Percentiles rank a stretch among this genome's conserved stretches.
Conservation (phyloP, 1,139 yeast genomes). For the Yamadazyma sp. region DNA sequence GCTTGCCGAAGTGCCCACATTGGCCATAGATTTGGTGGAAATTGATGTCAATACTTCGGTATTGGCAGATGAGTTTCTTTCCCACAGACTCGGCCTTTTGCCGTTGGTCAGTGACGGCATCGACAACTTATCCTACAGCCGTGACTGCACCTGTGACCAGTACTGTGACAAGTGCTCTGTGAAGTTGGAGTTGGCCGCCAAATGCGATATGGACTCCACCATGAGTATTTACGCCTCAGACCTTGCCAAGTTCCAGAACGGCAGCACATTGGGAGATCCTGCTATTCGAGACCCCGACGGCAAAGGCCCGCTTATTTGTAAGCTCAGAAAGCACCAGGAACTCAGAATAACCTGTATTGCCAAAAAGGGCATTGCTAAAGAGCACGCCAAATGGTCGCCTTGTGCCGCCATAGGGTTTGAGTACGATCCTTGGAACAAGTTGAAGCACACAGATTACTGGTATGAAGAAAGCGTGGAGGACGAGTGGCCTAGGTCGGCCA, state of each 20-base stretch:
- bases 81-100: slow-evolving; percentile 89
- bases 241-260: slow-evolving; percentile 55
- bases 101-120: slow-evolving; percentile 86
- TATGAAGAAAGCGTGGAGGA: slow-evolving; percentile 82
- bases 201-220: slow-evolving; percentile 84
- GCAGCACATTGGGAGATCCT: slow-evolving; percentile 70
- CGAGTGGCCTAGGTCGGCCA: slow-evolving; percentile 91
- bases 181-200: slow-evolving; percentile 78
- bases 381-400: slow-evolving; percentile 98
- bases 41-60: slow-evolving; percentile 92
- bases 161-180: slow-evolving; percentile 96
- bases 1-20: slow-evolving; percentile 94
- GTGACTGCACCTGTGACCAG: slow-evolving; percentile 97
- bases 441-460: slow-evolving; percentile 96
- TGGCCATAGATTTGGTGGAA: slow-evolving; percentile 95
- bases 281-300: slow-evolving; percentile 75
- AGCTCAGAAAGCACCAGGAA: slow-evolving; percentile 91
- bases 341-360: slow-evolving; percentile 88
- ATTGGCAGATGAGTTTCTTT: slow-evolving; percentile 91
- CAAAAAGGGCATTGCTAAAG: slow-evolving; percentile 96
- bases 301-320: slow-evolving; percentile 86
- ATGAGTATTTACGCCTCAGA: slow-evolving; percentile 91
- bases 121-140: slow-evolving; percentile 73
- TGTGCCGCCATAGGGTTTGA: slow-evolving; percentile 97
- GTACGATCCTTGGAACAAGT: slow-evolving; percentile 98